phyloP scores from a whole-genome alignment of 2,329 filamentous ascomycete genomes.

The Trichophyton equinum region DNA sequence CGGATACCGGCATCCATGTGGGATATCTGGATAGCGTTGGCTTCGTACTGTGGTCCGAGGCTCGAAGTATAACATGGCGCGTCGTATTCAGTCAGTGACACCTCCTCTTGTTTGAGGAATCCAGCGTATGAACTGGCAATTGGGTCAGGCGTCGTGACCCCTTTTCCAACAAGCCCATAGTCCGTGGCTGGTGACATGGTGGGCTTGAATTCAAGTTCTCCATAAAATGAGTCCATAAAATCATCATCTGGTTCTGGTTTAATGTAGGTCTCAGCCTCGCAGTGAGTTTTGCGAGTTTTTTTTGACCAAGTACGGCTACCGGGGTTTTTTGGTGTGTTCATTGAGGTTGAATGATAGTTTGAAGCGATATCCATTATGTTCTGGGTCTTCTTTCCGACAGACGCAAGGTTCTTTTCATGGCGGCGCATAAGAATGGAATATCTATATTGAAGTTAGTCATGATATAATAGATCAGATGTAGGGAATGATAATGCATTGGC shows the following conservation, averaged over 20 bases:
- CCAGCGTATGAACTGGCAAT: not conserved
- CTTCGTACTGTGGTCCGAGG: not conserved
- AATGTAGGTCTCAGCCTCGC: not conserved
- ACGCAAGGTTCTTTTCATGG: not conserved
- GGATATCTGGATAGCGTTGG: not conserved
- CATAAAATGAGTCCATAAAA: not conserved
- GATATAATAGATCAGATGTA: not conserved
- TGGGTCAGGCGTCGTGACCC: not conserved
- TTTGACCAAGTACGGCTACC: not conserved
- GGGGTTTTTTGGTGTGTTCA: not conserved
- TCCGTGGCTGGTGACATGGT: not conserved
- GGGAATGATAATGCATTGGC: not conserved
- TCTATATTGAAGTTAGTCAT: not conserved
- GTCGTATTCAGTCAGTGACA: not conserved
- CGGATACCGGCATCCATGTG: not conserved
- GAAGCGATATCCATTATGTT: not conserved
- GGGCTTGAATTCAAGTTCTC: not conserved
- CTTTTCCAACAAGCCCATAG: not conserved
- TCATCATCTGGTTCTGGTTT: not conserved
- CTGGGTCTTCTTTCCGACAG: not conserved
- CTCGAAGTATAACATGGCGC: not conserved
- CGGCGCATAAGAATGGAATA: conserved; percentile 1
- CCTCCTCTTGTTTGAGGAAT: not conserved
- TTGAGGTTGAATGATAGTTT: not conserved
- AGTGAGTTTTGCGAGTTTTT: not conserved